These are phyloP conservation scores for Malus orientalis DNA, from an alignment of 306 rosid genomes.

Conservation along the genomic window DNA sequence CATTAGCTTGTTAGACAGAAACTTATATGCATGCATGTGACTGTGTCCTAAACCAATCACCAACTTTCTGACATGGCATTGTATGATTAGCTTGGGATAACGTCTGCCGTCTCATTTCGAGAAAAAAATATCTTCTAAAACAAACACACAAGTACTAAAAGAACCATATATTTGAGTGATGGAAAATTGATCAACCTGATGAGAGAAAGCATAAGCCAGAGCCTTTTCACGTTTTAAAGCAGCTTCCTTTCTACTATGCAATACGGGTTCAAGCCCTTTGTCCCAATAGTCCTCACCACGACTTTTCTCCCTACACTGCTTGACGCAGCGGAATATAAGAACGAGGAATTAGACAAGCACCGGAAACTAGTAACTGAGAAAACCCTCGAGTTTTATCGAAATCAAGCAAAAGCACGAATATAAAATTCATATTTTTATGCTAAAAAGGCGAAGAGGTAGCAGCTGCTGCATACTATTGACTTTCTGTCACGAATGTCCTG, in stretches of 20 bases:
- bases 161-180: background rate
- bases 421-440: background rate
- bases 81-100: background rate
- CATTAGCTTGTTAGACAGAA: background rate
- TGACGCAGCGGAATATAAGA: background rate
- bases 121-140: background rate
- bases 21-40: background rate
- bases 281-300: slow-evolving; percentile 7
- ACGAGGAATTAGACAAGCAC: background rate
- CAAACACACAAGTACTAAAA: background rate
- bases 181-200: slow-evolving; percentile 9
- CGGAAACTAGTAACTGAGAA: background rate
- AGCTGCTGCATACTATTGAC: slow-evolving; percentile 11
- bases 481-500: slow-evolving; percentile 14
- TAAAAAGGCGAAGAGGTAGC: background rate
- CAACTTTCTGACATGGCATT: too few species aligned
- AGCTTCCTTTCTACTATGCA: slow-evolving; percentile 16
- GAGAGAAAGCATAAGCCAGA: slow-evolving; percentile 32
- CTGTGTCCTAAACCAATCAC: background rate
- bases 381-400: background rate
- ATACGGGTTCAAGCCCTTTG: slow-evolving; percentile 11
- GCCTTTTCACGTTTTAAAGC: slow-evolving; percentile 33
- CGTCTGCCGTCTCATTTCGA: background rate
- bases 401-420: background rate
- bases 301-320: slow-evolving; percentile 20